Evolutionary conservation across 306 rosid species (phyloP).

Genomic region (Geum urbanum): DNA sequence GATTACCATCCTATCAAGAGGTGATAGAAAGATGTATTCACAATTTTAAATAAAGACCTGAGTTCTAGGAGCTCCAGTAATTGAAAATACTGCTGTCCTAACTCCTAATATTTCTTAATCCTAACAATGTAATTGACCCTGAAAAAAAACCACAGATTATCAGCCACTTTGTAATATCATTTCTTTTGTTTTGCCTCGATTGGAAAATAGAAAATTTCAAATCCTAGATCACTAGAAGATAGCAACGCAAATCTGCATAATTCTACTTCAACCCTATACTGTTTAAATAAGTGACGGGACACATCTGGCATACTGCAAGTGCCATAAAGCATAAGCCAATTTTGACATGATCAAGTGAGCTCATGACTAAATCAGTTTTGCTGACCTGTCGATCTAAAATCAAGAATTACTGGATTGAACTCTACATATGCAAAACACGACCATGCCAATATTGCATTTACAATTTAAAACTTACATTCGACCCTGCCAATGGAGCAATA

Average conservation of each 20-base stretch:
- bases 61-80: background rate
- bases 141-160: background rate
- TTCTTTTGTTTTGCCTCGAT: background rate
- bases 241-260: background rate
- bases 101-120: background rate
- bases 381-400: background rate
- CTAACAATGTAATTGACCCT: background rate
- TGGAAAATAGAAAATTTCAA: background rate
- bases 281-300: background rate
- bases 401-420: background rate
- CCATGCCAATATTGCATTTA: constrained; percentile 8
- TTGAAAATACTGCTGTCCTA: background rate
- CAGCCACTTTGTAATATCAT: background rate
- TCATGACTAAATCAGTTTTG: background rate
- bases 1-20: background rate
- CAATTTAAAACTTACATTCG: constrained; percentile 48
- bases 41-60: background rate
- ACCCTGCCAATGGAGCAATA: constrained; percentile 77
- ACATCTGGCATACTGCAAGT: background rate
- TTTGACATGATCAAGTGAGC: background rate
- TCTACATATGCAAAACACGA: background rate
- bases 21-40: background rate
- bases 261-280: background rate
- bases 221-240: background rate
- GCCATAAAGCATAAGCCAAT: constrained; percentile 2